Evolutionary conservation across 75 land plant species (phyloP), one percentile per base, ranked within the genome.

Genomic region (Cryptomeria japonica): DNA sequence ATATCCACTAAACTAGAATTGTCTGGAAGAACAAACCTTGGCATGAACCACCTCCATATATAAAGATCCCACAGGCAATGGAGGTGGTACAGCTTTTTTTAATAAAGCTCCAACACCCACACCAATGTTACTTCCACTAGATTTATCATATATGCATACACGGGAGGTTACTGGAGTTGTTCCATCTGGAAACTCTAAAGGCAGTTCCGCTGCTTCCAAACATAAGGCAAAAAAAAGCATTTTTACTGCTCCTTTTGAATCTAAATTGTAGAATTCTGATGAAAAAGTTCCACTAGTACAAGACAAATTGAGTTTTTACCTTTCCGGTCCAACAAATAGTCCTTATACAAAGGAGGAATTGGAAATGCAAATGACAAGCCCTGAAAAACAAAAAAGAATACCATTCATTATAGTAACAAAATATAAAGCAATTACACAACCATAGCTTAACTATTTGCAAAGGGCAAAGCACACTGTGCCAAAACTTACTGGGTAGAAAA

Each of bases 1-100:
- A 72, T 85, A 85, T 37, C 61, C 15, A 25, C 36, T 61, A 70
- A 1, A 85, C 18, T 19, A 64, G 15, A 25, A 18, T 22, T 8
- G 31, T 85, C 42, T 58, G 2, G 19, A 84, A 64, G 19, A 28
- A 55, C 86, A 64, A 49, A 97, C 98, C 98, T 95, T 97, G 79
- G 90, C 98, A 91, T 96, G 98, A n/a, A 97, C 98, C 85, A 96
- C 97, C 89, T 97, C 99, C 96, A 97, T 95, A 87, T 97, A 97
- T 14, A 95, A 83, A 91, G 97, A 96, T 39, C 98, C 96, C 55
- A 87, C 88, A 86, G 98, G 94, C 36, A 96, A 87, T 85, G 92
- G 96, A 80, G 99, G 99, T 47, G 90, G 94, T 85, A 87, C n/a
- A 64, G 98, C 99, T 87, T 95, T 96, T 56, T 93, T 93, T 88